Percentiles rank a stretch among this genome's conserved stretches.
These are phyloP conservation scores for Clonostachys byssicola DNA, from an alignment of 2,329 filamentous ascomycete genomes.

Conservation along the genomic window DNA sequence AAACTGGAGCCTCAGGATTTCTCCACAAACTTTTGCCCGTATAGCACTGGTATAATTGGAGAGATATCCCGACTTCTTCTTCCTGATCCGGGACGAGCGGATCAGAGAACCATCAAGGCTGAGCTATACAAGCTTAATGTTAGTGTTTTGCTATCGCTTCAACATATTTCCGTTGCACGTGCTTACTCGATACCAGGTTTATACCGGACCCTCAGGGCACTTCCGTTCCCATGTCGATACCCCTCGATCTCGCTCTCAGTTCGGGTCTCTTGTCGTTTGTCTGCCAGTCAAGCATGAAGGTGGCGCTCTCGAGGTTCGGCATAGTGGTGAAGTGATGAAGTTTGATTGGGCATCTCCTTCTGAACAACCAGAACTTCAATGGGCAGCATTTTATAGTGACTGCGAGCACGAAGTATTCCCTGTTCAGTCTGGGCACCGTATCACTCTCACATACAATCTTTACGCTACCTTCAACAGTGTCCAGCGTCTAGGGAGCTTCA, in stretches of 20 bases:
- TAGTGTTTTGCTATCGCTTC: neutral
- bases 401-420: constrained; percentile 47
- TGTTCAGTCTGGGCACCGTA: constrained; percentile 43
- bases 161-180: too few relatives aligned
- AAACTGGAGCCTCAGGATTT: constrained; percentile 44
- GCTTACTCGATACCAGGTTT: constrained; percentile 27
- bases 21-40: constrained; percentile 43
- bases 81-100: neutral
- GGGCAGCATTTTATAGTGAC: constrained; percentile 49
- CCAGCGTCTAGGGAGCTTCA: too few relatives aligned
- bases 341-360: constrained; percentile 32
- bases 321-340: constrained; percentile 21
- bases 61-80: constrained; percentile 4
- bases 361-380: constrained; percentile 17
- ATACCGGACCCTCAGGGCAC: constrained; percentile 42
- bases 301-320: constrained; percentile 35
- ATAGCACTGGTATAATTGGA: constrained; percentile 45
- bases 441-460: constrained; percentile 59
- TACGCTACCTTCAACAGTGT: constrained; percentile 11
- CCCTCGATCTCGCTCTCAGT: constrained; percentile 38
- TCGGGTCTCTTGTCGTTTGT: constrained; percentile 50
- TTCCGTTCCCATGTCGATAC: constrained; percentile 51
- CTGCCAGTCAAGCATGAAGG: constrained; percentile 32
- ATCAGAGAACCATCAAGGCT: neutral
- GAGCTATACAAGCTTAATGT: neutral